Evolutionary conservation across 306 rosid species (phyloP).

Genomic region (Cicer judaicum): DNA sequence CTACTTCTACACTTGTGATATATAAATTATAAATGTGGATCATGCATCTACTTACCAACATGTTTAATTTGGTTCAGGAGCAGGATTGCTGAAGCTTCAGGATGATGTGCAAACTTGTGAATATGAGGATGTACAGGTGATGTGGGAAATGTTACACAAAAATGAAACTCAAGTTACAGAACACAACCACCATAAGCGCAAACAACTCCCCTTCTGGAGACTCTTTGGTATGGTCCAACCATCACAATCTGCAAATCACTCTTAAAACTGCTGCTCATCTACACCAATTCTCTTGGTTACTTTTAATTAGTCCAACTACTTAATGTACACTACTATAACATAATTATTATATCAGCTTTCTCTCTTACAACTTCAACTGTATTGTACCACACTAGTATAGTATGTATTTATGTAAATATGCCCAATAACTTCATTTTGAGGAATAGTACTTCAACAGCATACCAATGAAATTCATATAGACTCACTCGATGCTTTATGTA

Average conservation of each 20-base stretch:
- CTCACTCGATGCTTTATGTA: too few relatives aligned
- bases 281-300: not conserved
- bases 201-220: constrained; percentile 66
- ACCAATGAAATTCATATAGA: too few relatives aligned
- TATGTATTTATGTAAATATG: not conserved
- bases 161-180: constrained; percentile 27
- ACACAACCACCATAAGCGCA: constrained; percentile 51
- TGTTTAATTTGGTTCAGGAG: constrained; percentile 53
- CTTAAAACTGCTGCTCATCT: constrained; percentile 38
- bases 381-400: not conserved
- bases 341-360: constrained; percentile 1
- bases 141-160: constrained; percentile 80
- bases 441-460: not conserved
- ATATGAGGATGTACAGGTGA: constrained; percentile 82
- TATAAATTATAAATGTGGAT: too few relatives aligned
- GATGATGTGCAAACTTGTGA: constrained; percentile 83
- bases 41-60: not conserved
- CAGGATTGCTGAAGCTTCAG: constrained; percentile 71
- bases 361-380: constrained; percentile 33
- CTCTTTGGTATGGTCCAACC: constrained; percentile 65
- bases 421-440: not conserved
- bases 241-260: constrained; percentile 50
- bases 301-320: too few relatives aligned
- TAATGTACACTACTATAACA: too few relatives aligned
- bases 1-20: too few relatives aligned